Base-by-base conservation (phyloP, 2,329 filamentous ascomycete genomes). In the Alternaria sp. region DNA sequence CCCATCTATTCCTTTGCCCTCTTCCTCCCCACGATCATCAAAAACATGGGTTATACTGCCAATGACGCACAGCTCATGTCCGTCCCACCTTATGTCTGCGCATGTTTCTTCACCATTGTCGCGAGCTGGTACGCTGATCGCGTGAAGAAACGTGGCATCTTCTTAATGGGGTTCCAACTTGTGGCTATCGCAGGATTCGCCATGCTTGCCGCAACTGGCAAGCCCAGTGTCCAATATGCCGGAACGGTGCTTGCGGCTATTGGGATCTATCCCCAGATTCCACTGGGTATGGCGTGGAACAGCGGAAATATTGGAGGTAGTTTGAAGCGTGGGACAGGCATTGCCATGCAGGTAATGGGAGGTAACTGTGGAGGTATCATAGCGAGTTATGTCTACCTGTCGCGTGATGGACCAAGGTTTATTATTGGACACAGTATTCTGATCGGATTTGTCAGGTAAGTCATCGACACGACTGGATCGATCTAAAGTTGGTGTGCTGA, bases 331-430 rank as follows among this genome's bases (percentile, higher is more conserved):
- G 83, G 81, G 43, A 84, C 85, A 9, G 84, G 85, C 16, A 86
- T 87, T 52, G 84, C 84, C 30, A 85, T 87, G 81, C 84, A 86
- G 64, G 81, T 85, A 39, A 84, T 83, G 60, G 81, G 83, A 20
- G 83, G 82, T 5, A 80, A 81, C 24, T 83, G 97, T 51, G 95
- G 95, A 73, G 93, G 93, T 30, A 87, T 97, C n/a, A 84, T 87
- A 51, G 80, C 84, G 1, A 78, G 81, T 5, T 85, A 83, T 62
- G 79, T 86, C 14, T 87, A 84, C 63, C 72, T 81, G 6, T 58
- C 76, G 22, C 76, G 78, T 28, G 80, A 85, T 64, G 68, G 70
- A 3, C 79, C 80, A 32, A 70, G 80, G 28, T 86, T 82, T 66
- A 77, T 79, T 30, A 73, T 71, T 9, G 84, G 83, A 1, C 82